Conservation (phyloP, 225 moss, liverwort and hornwort genomes). For the Polytrichum formosum region DNA sequence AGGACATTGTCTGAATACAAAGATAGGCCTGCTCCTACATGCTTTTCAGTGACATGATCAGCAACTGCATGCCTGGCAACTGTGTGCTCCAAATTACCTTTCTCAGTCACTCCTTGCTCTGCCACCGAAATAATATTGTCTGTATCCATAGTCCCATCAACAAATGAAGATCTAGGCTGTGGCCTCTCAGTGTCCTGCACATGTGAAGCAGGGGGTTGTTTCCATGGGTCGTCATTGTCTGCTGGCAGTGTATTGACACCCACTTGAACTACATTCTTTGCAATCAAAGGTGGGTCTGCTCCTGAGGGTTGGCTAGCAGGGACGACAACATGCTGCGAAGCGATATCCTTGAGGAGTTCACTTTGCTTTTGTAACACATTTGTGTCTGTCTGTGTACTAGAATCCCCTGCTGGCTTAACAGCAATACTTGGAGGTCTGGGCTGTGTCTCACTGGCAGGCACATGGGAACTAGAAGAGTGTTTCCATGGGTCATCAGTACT, state of each 20-base stretch:
- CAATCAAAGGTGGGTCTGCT: too few species aligned
- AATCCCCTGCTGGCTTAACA: slow-evolving; percentile 6
- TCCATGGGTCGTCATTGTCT: background rate
- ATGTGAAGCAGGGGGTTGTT: slow-evolving; percentile 1
- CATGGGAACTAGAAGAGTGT: background rate
- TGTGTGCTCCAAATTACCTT: background rate
- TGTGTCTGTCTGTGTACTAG: slow-evolving; percentile 14
- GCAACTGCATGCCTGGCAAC: background rate
- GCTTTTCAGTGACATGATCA: background rate
- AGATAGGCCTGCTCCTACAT: too few species aligned
- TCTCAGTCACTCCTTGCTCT: background rate
- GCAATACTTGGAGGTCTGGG: slow-evolving; percentile 14
- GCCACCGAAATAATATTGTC: background rate
- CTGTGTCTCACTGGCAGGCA: slow-evolving; percentile 12
- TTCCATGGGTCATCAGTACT: slow-evolving; percentile 32
- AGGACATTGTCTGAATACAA: background rate
- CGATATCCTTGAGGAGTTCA: too few species aligned
- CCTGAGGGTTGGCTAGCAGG: too few species aligned
- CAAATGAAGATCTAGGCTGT: background rate
- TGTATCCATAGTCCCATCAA: background rate
- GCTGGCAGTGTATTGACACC: background rate
- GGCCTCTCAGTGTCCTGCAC: background rate
- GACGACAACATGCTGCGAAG: too few species aligned
- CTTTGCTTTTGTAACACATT: slow-evolving; percentile 15
- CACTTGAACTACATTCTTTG: background rate